phyloP scores from a whole-genome alignment of 306 rosid species.

The Vicia villosa region DNA sequence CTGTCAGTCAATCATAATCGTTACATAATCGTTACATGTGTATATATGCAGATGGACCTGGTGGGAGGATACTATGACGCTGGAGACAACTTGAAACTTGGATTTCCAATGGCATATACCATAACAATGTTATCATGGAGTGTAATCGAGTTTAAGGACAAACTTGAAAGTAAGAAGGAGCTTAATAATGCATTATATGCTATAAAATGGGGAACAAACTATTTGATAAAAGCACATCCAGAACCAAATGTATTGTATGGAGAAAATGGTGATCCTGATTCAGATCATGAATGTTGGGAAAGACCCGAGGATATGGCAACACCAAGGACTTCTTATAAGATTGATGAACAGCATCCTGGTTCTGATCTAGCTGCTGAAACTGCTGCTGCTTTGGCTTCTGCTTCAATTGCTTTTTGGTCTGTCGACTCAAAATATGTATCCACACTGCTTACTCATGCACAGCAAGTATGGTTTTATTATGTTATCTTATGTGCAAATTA shows the following conservation, averaged over 20 bases:
- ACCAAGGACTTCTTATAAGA: conserved; percentile 32
- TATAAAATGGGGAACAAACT: conserved; percentile 72
- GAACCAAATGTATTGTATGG: conserved; percentile 45
- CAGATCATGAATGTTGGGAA: conserved; percentile 66
- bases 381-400: conserved; percentile 64
- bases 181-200: conserved; percentile 47
- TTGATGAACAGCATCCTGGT: conserved; percentile 52
- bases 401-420: conserved; percentile 46
- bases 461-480: conserved; percentile 34
- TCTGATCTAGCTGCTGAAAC: conserved; percentile 72
- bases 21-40: too few species aligned
- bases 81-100: conserved; percentile 65
- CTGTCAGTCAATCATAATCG: too few species aligned
- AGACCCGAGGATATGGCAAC: conserved; percentile 79
- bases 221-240: conserved; percentile 61
- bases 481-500: not conserved
- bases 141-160: conserved; percentile 43
- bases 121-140: conserved; percentile 80
- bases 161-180: conserved; percentile 35
- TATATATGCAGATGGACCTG: conserved; percentile 44
- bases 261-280: conserved; percentile 55
- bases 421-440: conserved; percentile 34
- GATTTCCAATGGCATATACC: conserved; percentile 69
- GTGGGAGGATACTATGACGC: conserved; percentile 81
- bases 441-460: conserved; percentile 47